Conservation (phyloP, 1,284 basidiomycete genomes). For the Naganishia cerealis region DNA sequence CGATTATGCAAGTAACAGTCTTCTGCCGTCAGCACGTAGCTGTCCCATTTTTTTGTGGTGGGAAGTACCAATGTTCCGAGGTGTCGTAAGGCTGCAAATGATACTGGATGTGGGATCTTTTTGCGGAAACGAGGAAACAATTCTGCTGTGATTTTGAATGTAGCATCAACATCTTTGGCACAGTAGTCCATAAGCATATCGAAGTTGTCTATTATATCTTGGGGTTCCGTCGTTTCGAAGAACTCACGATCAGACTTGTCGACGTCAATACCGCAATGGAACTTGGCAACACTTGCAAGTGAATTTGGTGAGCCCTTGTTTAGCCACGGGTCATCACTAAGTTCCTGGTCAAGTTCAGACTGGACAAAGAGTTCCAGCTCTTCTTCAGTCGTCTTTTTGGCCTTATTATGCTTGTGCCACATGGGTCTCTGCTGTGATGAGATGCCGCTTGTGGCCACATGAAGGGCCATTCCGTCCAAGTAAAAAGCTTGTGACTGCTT, state of each 20-base stretch:
- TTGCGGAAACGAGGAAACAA: constrained; percentile 79
- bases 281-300: constrained; percentile 82
- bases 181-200: too few species aligned
- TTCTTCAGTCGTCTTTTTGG: constrained; percentile 49
- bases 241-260: constrained; percentile 78
- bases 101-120: constrained; percentile 87
- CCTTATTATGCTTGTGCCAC: constrained; percentile 75
- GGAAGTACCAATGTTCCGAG: constrained; percentile 92
- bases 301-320: constrained; percentile 90
- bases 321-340: constrained; percentile 79
- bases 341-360: too few species aligned
- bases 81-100: constrained; percentile 83
- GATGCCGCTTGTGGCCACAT: constrained; percentile 91
- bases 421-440: constrained; percentile 90
- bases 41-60: constrained; percentile 84
- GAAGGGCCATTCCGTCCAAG: constrained; percentile 91
- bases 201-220: constrained; percentile 72
- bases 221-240: constrained; percentile 67
- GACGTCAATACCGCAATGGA: constrained; percentile 80
- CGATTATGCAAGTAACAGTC: too few species aligned
- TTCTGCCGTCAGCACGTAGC: constrained; percentile 77
- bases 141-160: constrained; percentile 75
- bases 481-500: constrained; percentile 72
- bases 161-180: constrained; percentile 77
- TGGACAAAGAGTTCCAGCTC: constrained; percentile 11